Base-by-base conservation (phyloP, 2,329 filamentous ascomycete genomes). In the Zasmidium angulare region DNA sequence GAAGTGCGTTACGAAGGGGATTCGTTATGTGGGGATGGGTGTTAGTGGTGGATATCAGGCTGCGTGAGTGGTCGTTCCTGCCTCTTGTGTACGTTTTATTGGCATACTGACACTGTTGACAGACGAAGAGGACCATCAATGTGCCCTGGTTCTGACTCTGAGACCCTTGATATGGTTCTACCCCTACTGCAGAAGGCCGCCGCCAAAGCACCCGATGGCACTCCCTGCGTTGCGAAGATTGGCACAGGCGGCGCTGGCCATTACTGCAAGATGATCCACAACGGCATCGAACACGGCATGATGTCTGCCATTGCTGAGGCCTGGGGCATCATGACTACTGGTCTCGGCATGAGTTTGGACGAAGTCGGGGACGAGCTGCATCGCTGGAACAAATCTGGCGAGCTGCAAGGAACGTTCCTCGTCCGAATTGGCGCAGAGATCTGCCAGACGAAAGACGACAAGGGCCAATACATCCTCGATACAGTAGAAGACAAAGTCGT, bases 231-330 rank as follows among this genome's bases (percentile, higher is more conserved):
- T 0, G 82, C 76, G 0, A 78, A 80, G 23, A 79, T 87, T 50
- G 87, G 88, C 0, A 81, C 82, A 1, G 83, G 83, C 0, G 87
- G 87, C 1, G 81, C 83, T 1, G 88, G 88, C 0, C 87, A 90
- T 71, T 90, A 87, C 67, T 86, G 89, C 46, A 90, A 91, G 76
- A 90, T 90, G 86, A 81, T 89, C 2, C 88, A 90, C 70, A 89
- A 90, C 63, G 87, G 87, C 1, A 89, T 90, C 61, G 87, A 90
- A 69, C 86, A 89, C 61, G 87, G 86, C 1, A 88, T 90, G 84
- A 83, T 90, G 76, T 66, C 64, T 55, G 79, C 82, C 0, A 79
- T 89, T 4, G 82, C 82, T 14, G 88, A 90, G 70, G 83, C 84
- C 2, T 90, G 86, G 85, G 79, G 79, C 0, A 79, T 89, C 29